Conservation (phyloP, 768 basidiomycete genomes). For the Brasilioporus rufonigricans region DNA sequence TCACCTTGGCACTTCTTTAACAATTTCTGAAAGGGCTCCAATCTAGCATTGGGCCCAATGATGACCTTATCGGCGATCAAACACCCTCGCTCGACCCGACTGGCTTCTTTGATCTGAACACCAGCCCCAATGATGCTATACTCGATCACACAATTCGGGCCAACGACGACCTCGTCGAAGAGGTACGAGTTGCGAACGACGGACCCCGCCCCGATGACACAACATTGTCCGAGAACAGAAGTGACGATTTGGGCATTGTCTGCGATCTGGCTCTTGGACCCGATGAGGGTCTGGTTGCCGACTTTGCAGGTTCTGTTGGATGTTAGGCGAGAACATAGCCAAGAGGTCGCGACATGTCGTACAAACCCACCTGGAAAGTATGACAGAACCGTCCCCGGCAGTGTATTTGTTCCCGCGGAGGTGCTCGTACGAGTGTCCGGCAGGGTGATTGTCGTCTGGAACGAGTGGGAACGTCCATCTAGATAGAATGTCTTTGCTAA, state of each 20-base stretch:
- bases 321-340: background rate
- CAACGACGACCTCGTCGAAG: constrained; percentile 75
- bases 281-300: constrained; percentile 81
- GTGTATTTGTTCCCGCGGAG: constrained; percentile 88
- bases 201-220: constrained; percentile 68
- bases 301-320: constrained; percentile 70
- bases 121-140: constrained; percentile 79
- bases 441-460: constrained; percentile 90
- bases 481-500: constrained; percentile 87
- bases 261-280: constrained; percentile 65
- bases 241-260: constrained; percentile 64
- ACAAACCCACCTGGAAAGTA: constrained; percentile 70
- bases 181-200: constrained; percentile 76
- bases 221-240: constrained; percentile 78
- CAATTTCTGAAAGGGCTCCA: constrained; percentile 72
- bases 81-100: constrained; percentile 68
- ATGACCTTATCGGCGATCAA: constrained; percentile 80
- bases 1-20: constrained; percentile 47
- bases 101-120: constrained; percentile 68
- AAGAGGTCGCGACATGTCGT: background rate
- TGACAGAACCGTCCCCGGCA: constrained; percentile 71
- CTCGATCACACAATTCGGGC: constrained; percentile 66
- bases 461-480: constrained; percentile 96
- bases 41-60: constrained; percentile 66
- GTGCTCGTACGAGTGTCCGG: constrained; percentile 80